phyloP scores from a whole-genome alignment of 1,284 basidiomycete species.

The Leccinum holopus region DNA sequence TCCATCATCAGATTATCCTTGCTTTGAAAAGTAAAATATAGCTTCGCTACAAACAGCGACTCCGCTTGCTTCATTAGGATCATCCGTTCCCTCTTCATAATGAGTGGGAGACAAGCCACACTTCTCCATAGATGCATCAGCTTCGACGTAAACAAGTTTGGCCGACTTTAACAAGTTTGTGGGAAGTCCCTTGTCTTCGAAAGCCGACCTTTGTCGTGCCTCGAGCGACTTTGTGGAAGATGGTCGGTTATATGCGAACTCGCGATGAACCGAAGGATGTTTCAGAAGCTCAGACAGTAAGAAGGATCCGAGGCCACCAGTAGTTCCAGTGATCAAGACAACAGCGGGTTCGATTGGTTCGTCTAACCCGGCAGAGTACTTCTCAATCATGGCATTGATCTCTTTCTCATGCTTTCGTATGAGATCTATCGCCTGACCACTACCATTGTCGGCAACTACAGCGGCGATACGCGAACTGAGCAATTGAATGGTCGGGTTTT shows the following conservation, averaged over 20 bases:
- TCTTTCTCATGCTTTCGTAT: not conserved
- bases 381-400: slow-evolving; percentile 22
- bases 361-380: not conserved
- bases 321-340: slow-evolving; percentile 34
- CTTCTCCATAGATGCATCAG: slow-evolving; percentile 13
- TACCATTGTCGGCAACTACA: slow-evolving; percentile 2
- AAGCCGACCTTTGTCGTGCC: slow-evolving; percentile 11
- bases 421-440: not conserved
- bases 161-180: slow-evolving; percentile 2
- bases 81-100: slow-evolving; percentile 71
- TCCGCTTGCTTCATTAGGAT: slow-evolving; percentile 99
- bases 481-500: slow-evolving; percentile 18
- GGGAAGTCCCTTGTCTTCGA: slow-evolving; percentile 13
- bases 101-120: slow-evolving; percentile 7
- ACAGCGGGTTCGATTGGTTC: slow-evolving; percentile 2
- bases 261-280: slow-evolving; percentile 11
- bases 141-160: slow-evolving; percentile 17
- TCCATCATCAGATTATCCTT: slow-evolving; percentile 99
- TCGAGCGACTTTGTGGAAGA: slow-evolving; percentile 3
- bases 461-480: slow-evolving; percentile 10
- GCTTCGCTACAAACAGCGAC: slow-evolving; percentile 98
- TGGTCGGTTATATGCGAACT: slow-evolving; percentile 30
- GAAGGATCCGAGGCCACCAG: slow-evolving; percentile 32
- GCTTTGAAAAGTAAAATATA: slow-evolving; percentile 99
- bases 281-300: slow-evolving; percentile 23